Base-by-base conservation (phyloP, 345 rosid genomes). In the Aegle marmelos region DNA sequence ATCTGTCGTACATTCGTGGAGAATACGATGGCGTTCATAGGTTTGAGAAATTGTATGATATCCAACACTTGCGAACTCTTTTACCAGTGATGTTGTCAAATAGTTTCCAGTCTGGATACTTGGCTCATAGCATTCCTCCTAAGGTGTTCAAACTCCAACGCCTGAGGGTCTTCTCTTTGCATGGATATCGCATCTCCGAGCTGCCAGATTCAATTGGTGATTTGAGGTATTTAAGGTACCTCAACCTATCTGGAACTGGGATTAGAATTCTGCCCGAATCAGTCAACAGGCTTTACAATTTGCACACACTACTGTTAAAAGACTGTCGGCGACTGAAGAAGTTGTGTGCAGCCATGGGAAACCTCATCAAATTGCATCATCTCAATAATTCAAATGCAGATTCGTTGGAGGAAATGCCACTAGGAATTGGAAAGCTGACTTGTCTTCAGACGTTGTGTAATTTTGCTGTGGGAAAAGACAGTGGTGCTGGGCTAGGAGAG, bases 71-170 rank as follows among this genome's bases (percentile, higher is more conserved):
- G 37, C 30, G 78, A 11, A 63, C 78, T 0, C 34, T 73, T 34
- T 11, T 73, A 14, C 62, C 63, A 5, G 8, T 61, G 7, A 4
- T 0, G 4, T 17, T 10, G 6, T 17, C 67, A 19, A 22, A 7
- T 2, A 2, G 8, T 0, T 0, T 0, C n/a, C n/a, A n/a, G 6
- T 0, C 0, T 1, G 1, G 27, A 6, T 41, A 7, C 5, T 8
- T 59, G 4, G 1, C 64, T 53, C 34, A 0, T 50, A 9, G 6
- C 1, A 14, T 50, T 11, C 16, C 54, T 62, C 33, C 7, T 61
- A 5, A 36, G 14, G 24, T 34, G 21, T 9, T 33, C 21, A n/a
- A 50, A 63, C 8, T 11, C 2, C 61, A 2, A n/a, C 9, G 9
- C 1, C 10, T 78, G n/a, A 71, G 81, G 71, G 70, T 39, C 8